Conservation (phyloP, 1,284 basidiomycete genomes). For the Albatrellus sp. region DNA sequence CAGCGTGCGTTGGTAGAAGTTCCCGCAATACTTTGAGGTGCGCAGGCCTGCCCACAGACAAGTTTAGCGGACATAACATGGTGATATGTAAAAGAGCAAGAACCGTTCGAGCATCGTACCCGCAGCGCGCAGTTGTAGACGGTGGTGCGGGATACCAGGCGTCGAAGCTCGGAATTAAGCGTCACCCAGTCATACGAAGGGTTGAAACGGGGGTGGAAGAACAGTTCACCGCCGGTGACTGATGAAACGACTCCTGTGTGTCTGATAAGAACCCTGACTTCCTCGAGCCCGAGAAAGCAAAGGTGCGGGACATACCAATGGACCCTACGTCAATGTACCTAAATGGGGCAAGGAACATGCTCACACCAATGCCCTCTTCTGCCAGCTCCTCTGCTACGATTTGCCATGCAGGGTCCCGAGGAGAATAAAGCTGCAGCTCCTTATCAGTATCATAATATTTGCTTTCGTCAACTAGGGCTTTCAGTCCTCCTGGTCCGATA, state of each 20-base stretch:
- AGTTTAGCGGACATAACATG: constrained; percentile 6
- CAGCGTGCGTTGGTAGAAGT: constrained; percentile 67
- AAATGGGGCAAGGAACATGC: constrained; percentile 78
- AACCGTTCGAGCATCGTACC: constrained; percentile 82
- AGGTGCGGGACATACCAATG: constrained; percentile 41
- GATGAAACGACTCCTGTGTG: constrained; percentile 50
- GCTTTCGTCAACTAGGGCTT: constrained; percentile 43
- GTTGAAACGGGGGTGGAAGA: constrained; percentile 87
- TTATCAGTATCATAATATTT: constrained; percentile 83
- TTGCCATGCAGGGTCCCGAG: constrained; percentile 71
- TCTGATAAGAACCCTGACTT: not conserved
- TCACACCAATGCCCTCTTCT: constrained; percentile 85
- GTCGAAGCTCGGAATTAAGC: constrained; percentile 63
- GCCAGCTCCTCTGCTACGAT: constrained; percentile 81
- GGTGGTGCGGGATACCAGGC: constrained; percentile 62
- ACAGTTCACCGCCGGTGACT: constrained; percentile 86
- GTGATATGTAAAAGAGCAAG: not conserved
- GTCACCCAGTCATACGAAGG: constrained; percentile 55
- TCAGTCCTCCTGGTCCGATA: constrained; percentile 65
- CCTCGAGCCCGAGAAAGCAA: not conserved
- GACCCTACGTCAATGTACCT: constrained; percentile 84
- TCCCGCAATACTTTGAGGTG: constrained; percentile 65
- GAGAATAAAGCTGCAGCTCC: constrained; percentile 70
- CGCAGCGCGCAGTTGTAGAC: constrained; percentile 77
- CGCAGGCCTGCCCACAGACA: constrained; percentile 44